Percentiles rank a stretch among this genome's conserved stretches.
phyloP scores from a whole-genome alignment of 352 stramenopile species.

The Peronosclerospora sorghi region DNA sequence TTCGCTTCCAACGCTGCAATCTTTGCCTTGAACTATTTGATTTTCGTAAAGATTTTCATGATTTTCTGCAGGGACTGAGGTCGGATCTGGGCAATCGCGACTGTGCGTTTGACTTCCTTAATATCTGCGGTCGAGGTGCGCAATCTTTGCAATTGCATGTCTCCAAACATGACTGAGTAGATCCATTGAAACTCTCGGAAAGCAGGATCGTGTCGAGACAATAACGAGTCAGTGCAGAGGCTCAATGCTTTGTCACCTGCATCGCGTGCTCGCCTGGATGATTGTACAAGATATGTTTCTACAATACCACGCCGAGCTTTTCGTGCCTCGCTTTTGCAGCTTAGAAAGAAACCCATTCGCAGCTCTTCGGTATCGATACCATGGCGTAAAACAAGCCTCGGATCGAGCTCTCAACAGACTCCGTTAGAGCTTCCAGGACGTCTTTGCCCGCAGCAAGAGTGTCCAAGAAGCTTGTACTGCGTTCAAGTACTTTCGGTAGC shows the following conservation, averaged over 20 bases:
- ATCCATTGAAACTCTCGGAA: slow-evolving; percentile 26
- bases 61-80: slow-evolving; percentile 71
- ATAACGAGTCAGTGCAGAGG: slow-evolving; percentile 28
- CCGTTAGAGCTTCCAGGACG: slow-evolving; percentile 23
- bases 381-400: slow-evolving; percentile 47
- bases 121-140: slow-evolving; percentile 35
- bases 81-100: slow-evolving; percentile 42
- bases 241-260: slow-evolving; percentile 6
- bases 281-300: slow-evolving; percentile 35
- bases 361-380: slow-evolving; percentile 54
- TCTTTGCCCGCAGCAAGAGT: slow-evolving; percentile 25
- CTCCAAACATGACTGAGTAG: slow-evolving; percentile 36
- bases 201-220: slow-evolving; percentile 51
- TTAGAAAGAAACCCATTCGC: slow-evolving; percentile 61
- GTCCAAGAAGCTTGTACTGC: slow-evolving; percentile 14
- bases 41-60: slow-evolving; percentile 59
- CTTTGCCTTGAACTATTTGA: slow-evolving; percentile 61
- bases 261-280: neutral
- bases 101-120: slow-evolving; percentile 27
- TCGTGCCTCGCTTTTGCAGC: slow-evolving; percentile 28
- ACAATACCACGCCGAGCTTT: slow-evolving; percentile 32
- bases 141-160: slow-evolving; percentile 30
- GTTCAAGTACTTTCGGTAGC: slow-evolving; percentile 9
- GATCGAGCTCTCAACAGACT: slow-evolving; percentile 30
- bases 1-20: slow-evolving; percentile 62